phyloP scores from a whole-genome alignment of 768 basidiomycete genomes.

The Hygrophorus pudorinus region DNA sequence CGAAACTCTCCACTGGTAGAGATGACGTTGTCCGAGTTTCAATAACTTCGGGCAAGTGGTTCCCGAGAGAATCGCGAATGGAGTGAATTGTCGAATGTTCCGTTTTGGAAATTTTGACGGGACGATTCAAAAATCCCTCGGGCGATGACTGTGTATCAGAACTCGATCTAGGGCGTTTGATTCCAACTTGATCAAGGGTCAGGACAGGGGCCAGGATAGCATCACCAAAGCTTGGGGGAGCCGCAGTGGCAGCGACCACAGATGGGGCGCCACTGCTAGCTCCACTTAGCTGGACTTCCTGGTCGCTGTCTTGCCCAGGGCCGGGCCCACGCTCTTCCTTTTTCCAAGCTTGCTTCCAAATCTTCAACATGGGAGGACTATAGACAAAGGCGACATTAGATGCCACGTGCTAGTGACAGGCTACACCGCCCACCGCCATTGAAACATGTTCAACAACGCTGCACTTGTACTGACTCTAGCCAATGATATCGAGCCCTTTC shows the following conservation, averaged over 20 bases:
- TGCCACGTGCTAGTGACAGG: neutral
- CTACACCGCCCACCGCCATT: neutral
- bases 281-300: slow-evolving; percentile 20
- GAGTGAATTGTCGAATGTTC: slow-evolving; percentile 14
- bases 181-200: slow-evolving; percentile 2
- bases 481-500: slow-evolving; percentile 14
- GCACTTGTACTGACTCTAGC: slow-evolving; percentile 25
- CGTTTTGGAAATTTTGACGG: slow-evolving; percentile 8
- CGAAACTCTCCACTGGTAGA: slow-evolving; percentile 10
- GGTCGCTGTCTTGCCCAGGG: slow-evolving; percentile 10
- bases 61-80: slow-evolving; percentile 20
- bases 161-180: neutral
- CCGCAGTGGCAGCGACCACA: slow-evolving; percentile 14
- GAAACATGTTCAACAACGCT: slow-evolving; percentile 45
- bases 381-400: too few species aligned
- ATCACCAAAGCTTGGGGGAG: slow-evolving; percentile 10
- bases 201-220: slow-evolving; percentile 5
- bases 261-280: slow-evolving; percentile 16
- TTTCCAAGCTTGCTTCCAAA: slow-evolving; percentile 42
- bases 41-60: slow-evolving; percentile 25
- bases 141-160: neutral
- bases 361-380: slow-evolving; percentile 35
- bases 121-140: neutral
- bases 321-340: slow-evolving; percentile 10
- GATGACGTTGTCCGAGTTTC: slow-evolving; percentile 10